Evolutionary conservation across 306 rosid genomes (phyloP).

Genomic region (Cotoneaster glaucophyllus): DNA sequence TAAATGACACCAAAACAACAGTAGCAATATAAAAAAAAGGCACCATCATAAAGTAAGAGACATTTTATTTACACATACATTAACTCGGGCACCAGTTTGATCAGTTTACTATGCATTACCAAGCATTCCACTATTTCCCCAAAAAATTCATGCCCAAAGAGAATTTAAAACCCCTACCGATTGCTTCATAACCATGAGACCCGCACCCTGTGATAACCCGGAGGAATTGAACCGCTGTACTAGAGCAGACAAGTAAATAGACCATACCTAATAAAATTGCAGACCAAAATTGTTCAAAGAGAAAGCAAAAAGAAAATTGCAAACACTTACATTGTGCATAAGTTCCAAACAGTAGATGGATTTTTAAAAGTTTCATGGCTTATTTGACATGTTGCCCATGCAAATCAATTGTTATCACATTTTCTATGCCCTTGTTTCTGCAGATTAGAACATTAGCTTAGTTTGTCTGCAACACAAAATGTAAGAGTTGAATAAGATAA

Average conservation of each 20-base stretch:
- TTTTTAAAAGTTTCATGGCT: constrained; percentile 73
- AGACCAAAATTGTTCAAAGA: neutral
- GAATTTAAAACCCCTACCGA: constrained; percentile 44
- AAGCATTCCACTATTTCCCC: neutral
- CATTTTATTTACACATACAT: neutral
- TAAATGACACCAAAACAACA: neutral
- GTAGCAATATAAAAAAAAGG: neutral
- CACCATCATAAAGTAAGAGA: neutral
- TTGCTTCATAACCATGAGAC: constrained; percentile 71
- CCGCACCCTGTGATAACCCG: constrained; percentile 98
- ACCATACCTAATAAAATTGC: neutral
- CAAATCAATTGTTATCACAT: constrained; percentile 88
- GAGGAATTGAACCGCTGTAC: constrained; percentile 73
- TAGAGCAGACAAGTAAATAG: constrained; percentile 15
- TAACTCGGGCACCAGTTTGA: neutral
- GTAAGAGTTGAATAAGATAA: neutral
- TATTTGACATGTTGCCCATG: constrained; percentile 93
- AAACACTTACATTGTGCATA: constrained; percentile 65
- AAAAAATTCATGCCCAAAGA: neutral
- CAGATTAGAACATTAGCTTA: constrained; percentile 30
- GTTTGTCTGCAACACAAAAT: constrained; percentile 7
- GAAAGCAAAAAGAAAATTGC: neutral
- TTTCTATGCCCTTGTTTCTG: constrained; percentile 88
- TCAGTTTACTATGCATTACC: neutral
- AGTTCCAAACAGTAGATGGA: constrained; percentile 68